A percentile compares a stretch with the other conserved stretches of the same genome.
These are phyloP conservation scores for Smittium culicis DNA, from an alignment of 371 early-diverging fungal genomes.

Conservation along the genomic window DNA sequence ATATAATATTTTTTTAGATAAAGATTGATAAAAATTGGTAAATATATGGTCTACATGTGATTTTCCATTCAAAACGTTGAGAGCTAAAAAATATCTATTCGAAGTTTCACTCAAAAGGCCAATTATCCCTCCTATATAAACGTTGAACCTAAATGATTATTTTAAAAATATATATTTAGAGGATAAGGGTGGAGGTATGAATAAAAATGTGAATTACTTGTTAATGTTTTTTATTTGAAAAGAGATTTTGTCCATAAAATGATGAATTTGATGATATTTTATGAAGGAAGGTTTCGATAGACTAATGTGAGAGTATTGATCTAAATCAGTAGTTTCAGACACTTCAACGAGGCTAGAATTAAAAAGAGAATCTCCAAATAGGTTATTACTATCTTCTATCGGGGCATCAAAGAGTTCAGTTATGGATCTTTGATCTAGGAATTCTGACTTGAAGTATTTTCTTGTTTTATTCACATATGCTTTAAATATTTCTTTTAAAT, in stretches of 20 bases:
- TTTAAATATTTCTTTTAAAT: background rate
- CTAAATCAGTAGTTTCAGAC: background rate
- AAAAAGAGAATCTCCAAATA: background rate
- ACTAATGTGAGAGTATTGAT: background rate
- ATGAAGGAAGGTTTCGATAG: background rate
- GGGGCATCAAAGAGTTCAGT: background rate
- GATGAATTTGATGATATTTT: background rate
- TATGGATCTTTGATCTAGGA: background rate
- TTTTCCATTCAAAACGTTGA: background rate
- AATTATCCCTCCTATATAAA: background rate
- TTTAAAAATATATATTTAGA: too few species aligned
- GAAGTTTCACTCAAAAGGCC: background rate
- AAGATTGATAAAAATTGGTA: too few species aligned
- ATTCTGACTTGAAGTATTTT: background rate
- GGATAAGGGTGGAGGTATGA: background rate
- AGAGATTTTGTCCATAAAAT: background rate
- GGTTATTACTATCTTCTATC: background rate
- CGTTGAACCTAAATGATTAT: background rate
- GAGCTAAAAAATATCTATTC: background rate
- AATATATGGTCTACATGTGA: background rate
- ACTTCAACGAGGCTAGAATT: background rate
- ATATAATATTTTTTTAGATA: too few species aligned
- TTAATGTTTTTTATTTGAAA: background rate
- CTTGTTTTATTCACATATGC: background rate
- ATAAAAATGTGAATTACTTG: background rate